These are phyloP conservation scores for Tulasnella sp. DNA, from an alignment of 768 basidiomycete species.

Conservation along the genomic window DNA sequence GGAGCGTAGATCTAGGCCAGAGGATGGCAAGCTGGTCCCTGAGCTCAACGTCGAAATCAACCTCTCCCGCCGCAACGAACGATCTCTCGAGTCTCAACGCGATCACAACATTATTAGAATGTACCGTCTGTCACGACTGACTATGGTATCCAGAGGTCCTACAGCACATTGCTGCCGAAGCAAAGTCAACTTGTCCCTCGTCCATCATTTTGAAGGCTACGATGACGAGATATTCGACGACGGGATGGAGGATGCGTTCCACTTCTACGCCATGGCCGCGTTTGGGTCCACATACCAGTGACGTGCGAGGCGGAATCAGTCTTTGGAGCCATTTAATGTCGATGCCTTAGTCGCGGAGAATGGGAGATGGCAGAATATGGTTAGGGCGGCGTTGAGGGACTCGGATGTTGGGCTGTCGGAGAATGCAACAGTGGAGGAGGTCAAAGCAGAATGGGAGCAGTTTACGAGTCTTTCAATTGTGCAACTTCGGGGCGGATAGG, in stretches of 20 bases:
- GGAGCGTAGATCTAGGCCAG: background rate
- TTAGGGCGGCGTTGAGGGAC: no score
- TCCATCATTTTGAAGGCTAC: background rate
- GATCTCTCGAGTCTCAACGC: background rate
- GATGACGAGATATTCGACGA: no score
- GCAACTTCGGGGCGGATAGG: background rate
- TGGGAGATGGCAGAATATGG: no score
- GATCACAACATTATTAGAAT: background rate
- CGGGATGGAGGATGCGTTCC: background rate
- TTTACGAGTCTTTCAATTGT: no score
- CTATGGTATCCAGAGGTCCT: background rate
- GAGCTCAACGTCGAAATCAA: background rate
- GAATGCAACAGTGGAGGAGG: no score
- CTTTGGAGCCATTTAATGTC: no score
- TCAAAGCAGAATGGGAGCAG: no score
- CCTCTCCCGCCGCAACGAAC: background rate
- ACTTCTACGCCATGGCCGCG: background rate
- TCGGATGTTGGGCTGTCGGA: no score
- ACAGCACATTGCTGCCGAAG: background rate
- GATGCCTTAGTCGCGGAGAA: no score
- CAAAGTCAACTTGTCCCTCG: background rate
- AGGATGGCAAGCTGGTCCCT: background rate
- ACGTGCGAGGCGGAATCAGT: background rate
- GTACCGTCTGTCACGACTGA: background rate
- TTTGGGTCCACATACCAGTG: background rate